Evolutionary conservation across 108 stramenopile genomes (phyloP).

Genomic region (Nannochloropsis gaditana): DNA sequence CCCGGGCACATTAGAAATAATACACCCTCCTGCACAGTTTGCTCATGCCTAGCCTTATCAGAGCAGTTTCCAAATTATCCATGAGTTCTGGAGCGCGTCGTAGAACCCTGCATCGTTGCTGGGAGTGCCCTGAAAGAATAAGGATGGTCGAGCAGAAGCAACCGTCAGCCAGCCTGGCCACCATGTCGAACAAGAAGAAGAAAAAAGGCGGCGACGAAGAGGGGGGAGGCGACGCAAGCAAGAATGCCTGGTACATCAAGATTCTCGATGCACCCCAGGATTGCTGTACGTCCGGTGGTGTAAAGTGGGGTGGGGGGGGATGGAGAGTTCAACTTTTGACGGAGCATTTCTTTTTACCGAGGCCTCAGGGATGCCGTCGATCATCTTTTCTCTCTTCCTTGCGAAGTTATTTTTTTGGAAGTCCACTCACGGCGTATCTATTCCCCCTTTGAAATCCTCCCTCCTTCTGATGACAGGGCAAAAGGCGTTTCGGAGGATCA

Average conservation of each 20-base stretch:
- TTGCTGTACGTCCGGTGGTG: not conserved
- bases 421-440: too few relatives aligned
- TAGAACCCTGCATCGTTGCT: not conserved
- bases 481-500: not conserved
- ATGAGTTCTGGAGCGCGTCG: too few relatives aligned
- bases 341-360: not conserved
- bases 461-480: not conserved
- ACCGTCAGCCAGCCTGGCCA: not conserved
- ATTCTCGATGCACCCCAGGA: not conserved
- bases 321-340: not conserved
- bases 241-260: not conserved
- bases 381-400: not conserved
- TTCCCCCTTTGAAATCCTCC: not conserved
- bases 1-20: too few relatives aligned
- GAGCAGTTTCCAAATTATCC: too few relatives aligned
- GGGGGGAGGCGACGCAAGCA: not conserved
- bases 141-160: not conserved
- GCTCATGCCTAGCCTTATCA: too few relatives aligned
- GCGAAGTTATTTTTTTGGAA: too few relatives aligned
- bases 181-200: not conserved
- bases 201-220: not conserved
- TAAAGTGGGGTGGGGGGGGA: not conserved
- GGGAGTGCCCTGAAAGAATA: not conserved
- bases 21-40: too few relatives aligned
- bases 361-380: not conserved